Conservation (phyloP, 2,329 filamentous ascomycete genomes). For the Ilyonectria mors-panacis region DNA sequence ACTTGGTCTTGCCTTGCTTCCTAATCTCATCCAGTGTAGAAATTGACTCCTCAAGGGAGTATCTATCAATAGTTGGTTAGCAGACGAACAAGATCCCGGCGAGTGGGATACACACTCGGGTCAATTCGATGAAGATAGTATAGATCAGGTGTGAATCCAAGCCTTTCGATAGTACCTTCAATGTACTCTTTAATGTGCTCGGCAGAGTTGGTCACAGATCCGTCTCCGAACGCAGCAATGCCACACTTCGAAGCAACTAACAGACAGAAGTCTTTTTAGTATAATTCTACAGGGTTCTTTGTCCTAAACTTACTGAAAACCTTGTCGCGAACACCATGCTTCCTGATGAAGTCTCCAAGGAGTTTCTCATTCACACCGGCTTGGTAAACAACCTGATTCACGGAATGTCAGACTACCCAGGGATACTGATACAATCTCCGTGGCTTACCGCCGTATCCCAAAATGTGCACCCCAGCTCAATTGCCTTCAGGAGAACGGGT, state of each 20-base stretch:
- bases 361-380: slow-evolving; percentile 65
- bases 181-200: slow-evolving; percentile 64
- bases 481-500: too few relatives aligned
- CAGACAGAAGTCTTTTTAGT: neutral
- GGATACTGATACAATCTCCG: too few relatives aligned
- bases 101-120: slow-evolving; percentile 52
- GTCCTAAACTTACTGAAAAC: slow-evolving; percentile 56
- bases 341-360: slow-evolving; percentile 64
- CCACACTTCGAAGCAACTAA: slow-evolving; percentile 66
- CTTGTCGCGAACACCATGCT: slow-evolving; percentile 65
- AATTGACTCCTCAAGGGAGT: slow-evolving; percentile 64
- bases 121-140: slow-evolving; percentile 63
- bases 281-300: too few relatives aligned
- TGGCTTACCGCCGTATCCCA: too few relatives aligned
- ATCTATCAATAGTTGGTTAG: slow-evolving; percentile 32
- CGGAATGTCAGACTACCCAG: too few relatives aligned
- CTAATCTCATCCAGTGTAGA: slow-evolving; percentile 62
- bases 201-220: slow-evolving; percentile 59
- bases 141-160: slow-evolving; percentile 62
- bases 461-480: too few relatives aligned
- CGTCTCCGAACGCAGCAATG: slow-evolving; percentile 54
- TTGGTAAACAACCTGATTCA: slow-evolving; percentile 59
- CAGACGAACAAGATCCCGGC: too few relatives aligned
- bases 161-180: slow-evolving; percentile 63
- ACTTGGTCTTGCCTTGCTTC: slow-evolving; percentile 62